phyloP scores from a whole-genome alignment of 2,329 filamentous ascomycete genomes.

The Capronia epimyces region DNA sequence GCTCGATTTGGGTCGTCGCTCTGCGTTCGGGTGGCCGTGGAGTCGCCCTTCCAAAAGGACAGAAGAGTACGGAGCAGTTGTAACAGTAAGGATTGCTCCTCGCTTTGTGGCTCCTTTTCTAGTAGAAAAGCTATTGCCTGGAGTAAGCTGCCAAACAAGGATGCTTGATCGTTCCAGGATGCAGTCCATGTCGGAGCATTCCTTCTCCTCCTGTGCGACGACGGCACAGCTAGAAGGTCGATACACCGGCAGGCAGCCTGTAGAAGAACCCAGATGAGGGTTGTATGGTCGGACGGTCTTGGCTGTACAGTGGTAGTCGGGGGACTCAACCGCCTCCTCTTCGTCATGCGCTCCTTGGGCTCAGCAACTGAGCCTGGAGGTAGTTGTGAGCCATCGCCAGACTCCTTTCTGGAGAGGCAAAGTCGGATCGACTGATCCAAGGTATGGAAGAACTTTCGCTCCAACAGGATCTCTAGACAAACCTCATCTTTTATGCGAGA shows the following conservation, averaged over 20 bases:
- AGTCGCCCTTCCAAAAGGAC: constrained; percentile 10
- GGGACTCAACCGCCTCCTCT: constrained; percentile 20
- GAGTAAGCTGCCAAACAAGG: constrained; percentile 13
- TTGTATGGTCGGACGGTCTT: neutral
- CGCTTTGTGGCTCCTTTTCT: neutral
- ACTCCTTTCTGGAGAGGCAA: neutral
- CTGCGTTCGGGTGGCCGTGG: neutral
- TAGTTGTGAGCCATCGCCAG: neutral
- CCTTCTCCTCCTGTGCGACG: neutral
- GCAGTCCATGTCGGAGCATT: constrained; percentile 5
- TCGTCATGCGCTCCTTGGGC: constrained; percentile 9
- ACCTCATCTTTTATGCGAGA: constrained; percentile 16
- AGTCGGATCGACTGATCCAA: constrained; percentile 4
- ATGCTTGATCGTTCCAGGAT: constrained; percentile 7
- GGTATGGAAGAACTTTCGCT: constrained; percentile 22
- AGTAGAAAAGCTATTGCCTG: constrained; percentile 3
- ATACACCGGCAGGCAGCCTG: constrained; percentile 17
- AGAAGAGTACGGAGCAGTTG: constrained; percentile 5
- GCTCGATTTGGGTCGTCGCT: constrained; percentile 14
- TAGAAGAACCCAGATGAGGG: constrained; percentile 10
- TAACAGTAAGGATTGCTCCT: neutral
- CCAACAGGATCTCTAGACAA: constrained; percentile 22
- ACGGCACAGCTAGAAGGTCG: constrained; percentile 6
- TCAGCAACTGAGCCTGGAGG: neutral
- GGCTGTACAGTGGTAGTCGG: neutral